Evolutionary conservation across 345 rosid species (phyloP).

Genomic region (Anastatica hierochuntica): DNA sequence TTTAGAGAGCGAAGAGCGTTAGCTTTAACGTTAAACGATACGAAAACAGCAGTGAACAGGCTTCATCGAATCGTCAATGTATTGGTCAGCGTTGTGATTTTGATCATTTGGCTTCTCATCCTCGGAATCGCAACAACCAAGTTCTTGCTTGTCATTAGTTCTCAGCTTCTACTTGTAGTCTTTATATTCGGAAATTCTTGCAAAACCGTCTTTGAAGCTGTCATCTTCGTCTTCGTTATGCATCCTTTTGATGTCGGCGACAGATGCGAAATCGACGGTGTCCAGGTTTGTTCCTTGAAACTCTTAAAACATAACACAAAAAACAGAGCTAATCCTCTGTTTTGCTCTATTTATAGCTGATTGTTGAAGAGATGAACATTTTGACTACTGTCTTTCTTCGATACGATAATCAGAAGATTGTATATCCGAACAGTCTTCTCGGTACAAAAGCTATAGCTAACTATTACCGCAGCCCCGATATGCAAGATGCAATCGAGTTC

Average conservation of each 20-base stretch:
- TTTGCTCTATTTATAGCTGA: constrained; percentile 33
- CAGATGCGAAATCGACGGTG: constrained; percentile 71
- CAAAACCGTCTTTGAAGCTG: constrained; percentile 71
- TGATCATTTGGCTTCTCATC: constrained; percentile 65
- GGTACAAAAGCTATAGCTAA: constrained; percentile 61
- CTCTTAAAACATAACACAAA: neutral
- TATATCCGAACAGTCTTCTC: constrained; percentile 57
- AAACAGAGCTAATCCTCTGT: constrained; percentile 1
- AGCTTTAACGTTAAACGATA: constrained; percentile 74
- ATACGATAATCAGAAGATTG: constrained; percentile 66
- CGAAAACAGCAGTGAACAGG: constrained; percentile 86
- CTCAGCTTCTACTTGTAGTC: constrained; percentile 65
- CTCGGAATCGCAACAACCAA: constrained; percentile 75
- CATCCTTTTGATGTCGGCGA: constrained; percentile 97
- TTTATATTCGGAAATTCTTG: constrained; percentile 83
- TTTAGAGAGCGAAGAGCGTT: constrained; percentile 88
- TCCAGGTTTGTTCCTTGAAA: constrained; percentile 37
- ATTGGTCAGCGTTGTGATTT: constrained; percentile 42
- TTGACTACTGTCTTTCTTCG: constrained; percentile 75
- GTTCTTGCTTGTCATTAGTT: constrained; percentile 66
- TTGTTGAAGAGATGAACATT: constrained; percentile 99
- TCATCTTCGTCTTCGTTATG: constrained; percentile 70
- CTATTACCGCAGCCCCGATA: constrained; percentile 85
- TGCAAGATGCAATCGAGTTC: constrained; percentile 80
- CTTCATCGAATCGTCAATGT: constrained; percentile 57